phyloP scores from a whole-genome alignment of 2,329 filamentous ascomycete genomes.

The Chaetomiaceae sp. region DNA sequence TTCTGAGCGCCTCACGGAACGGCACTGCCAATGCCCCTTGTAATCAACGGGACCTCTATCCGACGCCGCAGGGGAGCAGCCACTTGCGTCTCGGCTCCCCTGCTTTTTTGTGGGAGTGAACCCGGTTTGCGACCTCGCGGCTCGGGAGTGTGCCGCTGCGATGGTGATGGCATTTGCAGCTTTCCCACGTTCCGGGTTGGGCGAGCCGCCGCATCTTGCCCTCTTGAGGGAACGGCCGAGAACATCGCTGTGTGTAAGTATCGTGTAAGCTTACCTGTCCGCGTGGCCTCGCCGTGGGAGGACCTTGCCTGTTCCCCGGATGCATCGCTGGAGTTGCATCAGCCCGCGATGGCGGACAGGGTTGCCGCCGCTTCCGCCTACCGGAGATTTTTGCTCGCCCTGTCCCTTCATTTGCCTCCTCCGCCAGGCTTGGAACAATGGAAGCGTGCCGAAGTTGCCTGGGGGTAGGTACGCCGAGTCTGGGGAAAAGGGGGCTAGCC shows the following conservation, averaged over 20 bases:
- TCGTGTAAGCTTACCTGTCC: neutral
- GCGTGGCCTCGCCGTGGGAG: slow-evolving; percentile 10
- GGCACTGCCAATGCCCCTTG: slow-evolving; percentile 8
- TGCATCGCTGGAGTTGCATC: slow-evolving; percentile 24
- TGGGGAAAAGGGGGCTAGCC: neutral
- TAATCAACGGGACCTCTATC: slow-evolving; percentile 22
- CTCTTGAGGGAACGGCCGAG: neutral
- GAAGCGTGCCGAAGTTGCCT: slow-evolving; percentile 4
- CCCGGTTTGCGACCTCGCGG: neutral
- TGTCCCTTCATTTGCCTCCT: slow-evolving; percentile 10
- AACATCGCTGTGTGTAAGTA: neutral
- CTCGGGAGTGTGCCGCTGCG: neutral
- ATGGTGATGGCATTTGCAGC: neutral
- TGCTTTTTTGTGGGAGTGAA: too few species aligned
- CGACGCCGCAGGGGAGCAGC: slow-evolving; percentile 5
- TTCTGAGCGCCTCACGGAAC: slow-evolving; percentile 3
- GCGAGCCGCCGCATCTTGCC: neutral
- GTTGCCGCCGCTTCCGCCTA: slow-evolving; percentile 23
- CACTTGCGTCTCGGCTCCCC: neutral
- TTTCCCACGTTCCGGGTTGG: neutral
- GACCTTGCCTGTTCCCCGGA: slow-evolving; percentile 18
- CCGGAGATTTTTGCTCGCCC: slow-evolving; percentile 15
- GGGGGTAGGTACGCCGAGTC: neutral
- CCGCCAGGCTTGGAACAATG: slow-evolving; percentile 4
- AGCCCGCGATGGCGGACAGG: slow-evolving; percentile 23